Conservation (phyloP, 2,329 filamentous ascomycete species). For the Sporothrix brunneoviolacea region DNA sequence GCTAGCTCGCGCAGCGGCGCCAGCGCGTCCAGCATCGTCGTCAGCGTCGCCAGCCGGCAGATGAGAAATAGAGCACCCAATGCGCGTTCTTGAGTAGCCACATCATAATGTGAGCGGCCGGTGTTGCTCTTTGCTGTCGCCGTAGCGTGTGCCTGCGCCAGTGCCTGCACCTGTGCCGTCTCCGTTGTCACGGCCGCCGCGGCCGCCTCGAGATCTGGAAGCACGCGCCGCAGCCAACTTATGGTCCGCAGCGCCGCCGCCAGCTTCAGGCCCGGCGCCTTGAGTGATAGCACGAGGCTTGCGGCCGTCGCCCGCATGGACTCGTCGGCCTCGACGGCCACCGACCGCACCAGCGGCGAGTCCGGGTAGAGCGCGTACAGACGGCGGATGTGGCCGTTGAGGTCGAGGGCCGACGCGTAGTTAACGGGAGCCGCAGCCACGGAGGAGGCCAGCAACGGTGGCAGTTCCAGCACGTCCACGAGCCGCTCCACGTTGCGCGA, state of each 20-base stretch:
- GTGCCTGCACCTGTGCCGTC: not conserved
- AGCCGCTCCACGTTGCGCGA: conserved; percentile 83
- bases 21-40: conserved; percentile 72
- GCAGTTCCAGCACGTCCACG: conserved; percentile 85
- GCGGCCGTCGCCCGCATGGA: conserved; percentile 85
- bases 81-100: conserved; percentile 50
- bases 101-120: conserved; percentile 14
- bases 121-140: not conserved
- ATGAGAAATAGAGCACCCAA: conserved; percentile 81
- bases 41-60: conserved; percentile 73
- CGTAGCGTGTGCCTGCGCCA: not conserved
- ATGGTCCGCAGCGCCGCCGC: conserved; percentile 86
- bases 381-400: conserved; percentile 88
- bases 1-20: conserved; percentile 82
- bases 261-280: conserved; percentile 73
- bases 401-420: conserved; percentile 82
- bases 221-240: conserved; percentile 80
- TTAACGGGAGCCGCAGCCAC: conserved; percentile 61
- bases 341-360: conserved; percentile 66
- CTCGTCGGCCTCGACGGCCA: conserved; percentile 70
- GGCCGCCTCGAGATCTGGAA: conserved; percentile 63
- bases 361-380: conserved; percentile 75
- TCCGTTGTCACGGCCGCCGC: conserved; percentile 20
- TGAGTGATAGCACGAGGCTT: conserved; percentile 72
- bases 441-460: conserved; percentile 74